Base-by-base conservation (phyloP, 352 stramenopile genomes). In the Phytophthora idaei region DNA sequence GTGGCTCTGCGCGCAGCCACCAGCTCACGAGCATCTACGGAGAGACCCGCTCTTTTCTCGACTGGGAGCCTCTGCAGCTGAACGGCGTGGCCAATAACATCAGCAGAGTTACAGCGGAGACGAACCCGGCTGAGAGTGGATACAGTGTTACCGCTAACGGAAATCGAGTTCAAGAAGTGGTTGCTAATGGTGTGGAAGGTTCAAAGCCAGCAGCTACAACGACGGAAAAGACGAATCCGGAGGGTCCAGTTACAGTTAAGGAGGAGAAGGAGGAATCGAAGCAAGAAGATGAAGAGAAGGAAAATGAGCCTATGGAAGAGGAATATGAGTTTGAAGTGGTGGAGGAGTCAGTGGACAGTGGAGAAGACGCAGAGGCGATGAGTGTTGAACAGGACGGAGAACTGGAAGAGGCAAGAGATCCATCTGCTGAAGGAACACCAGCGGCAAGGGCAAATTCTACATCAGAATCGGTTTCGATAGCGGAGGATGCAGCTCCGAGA, bases 1-100 rank as follows among this genome's bases (percentile, higher is more conserved):
- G 78, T 14, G 78, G 78, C 14, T 67, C 66, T 48, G 67, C 62
- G 12, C 50, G 74, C 36, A 66, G 60, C 50, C 78, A 86, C 49
- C 54, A 58, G 41, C 50, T 84, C 42, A 69, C 61, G 32, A 79
- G 37, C 32, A 44, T 29, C 47, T 29, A 63, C 17, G 73, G 72
- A 34, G 47, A 64, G 27, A 72, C 48, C 12, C 66, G 52, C 14
- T 64, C 69, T 4, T 81, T 65, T 60, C 53, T 48, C 44, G 52
- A 48, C 9, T 81, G 73, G 73, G 64, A 28, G 11, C 14, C 47
- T 3, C 44, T 37, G 10, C 15, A 42, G 34, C 36, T 49, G 42
- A 37, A 31, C 5, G 21, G 25, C 29, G 46, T 51, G 7, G 14
- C 7, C 32, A 63, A 41, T 42, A 31, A 34, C 15, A 61, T 57